Base-by-base conservation (phyloP, 352 stramenopile genomes). In the Globisporangium recalcitrans region DNA sequence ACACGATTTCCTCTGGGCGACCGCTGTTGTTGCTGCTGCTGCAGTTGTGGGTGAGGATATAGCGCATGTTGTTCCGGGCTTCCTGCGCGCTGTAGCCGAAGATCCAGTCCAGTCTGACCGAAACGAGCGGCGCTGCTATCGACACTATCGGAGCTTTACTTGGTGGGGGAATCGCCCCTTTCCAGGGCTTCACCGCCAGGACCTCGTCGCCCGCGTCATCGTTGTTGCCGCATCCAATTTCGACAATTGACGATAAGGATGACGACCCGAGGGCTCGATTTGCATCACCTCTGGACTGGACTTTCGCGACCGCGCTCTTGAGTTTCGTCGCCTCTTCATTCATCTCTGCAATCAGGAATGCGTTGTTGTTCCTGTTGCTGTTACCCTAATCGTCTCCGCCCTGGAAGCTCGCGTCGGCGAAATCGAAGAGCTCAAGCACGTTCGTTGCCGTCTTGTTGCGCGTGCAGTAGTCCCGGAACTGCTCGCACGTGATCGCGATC, bases 101-200 rank as follows among this genome's bases (percentile, higher is more conserved):
- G 34, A 98, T 77, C 88, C 88, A 97, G n/a, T 97, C 82, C n/a
- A 98, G 72, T 8, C 76, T 63, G n/a, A 97, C 57, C 13, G 87
- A 91, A 14, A 90, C 58, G 11, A 80, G 69, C 0, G 85, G 83
- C 4, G 80, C 85, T 34, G 70, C 70, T 51, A 73, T 79, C 27
- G 74, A 82, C n/a, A 95, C 22, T 9, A 70, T 11, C 0, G 79
- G 80, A 0, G 65, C 32, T 38, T 90, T 91, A 21, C 64, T 91
- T 4, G 86, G 86, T 16, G 81, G 40, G 0, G 93, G 75, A 56
- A 95, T 87, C 9, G 86, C 84, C 31, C 85, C 86, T 68, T 93
- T 89, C 85, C 86, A 95, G 4, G 86, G 86, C 46, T 95, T 95
- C 0, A 93, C 80, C 1, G 82, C 85, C 36, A 95, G 64, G 44